phyloP scores from a whole-genome alignment of 345 rosid species.

The Linum tenue region DNA sequence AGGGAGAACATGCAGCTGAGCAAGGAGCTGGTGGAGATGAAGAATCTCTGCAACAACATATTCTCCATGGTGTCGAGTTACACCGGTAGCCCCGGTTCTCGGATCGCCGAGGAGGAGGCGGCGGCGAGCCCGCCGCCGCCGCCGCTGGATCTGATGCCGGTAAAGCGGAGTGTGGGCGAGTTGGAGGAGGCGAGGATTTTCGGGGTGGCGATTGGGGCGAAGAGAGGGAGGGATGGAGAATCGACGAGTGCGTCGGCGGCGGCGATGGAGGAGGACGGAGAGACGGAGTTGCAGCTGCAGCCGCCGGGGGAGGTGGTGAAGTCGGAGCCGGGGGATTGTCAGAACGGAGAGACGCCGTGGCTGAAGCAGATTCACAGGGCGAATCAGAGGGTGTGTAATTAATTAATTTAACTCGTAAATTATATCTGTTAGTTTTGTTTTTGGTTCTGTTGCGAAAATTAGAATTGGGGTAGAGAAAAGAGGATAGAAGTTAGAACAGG shows the following conservation, averaged over 20 bases:
- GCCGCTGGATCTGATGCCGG: conserved; percentile 30
- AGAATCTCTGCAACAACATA: conserved; percentile 5
- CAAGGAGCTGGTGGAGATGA: neutral
- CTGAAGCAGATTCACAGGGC: conserved; percentile 24
- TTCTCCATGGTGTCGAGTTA: conserved; percentile 2
- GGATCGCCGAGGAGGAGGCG: neutral
- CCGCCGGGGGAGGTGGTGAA: conserved; percentile 2
- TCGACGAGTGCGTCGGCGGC: neutral
- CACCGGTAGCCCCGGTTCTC: neutral
- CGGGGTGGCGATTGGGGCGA: conserved; percentile 18
- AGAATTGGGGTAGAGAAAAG: no score
- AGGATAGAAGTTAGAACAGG: neutral
- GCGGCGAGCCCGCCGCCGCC: conserved; percentile 3
- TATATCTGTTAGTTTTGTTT: no score
- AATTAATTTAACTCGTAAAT: no score
- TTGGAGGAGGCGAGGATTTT: conserved; percentile 2
- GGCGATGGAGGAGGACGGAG: neutral
- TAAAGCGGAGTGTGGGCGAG: neutral
- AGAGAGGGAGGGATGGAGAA: conserved; percentile 6
- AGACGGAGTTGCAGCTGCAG: conserved; percentile 9
- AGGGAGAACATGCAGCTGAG: conserved; percentile 8
- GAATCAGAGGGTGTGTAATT: conserved; percentile 43
- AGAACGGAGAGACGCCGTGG: conserved; percentile 35
- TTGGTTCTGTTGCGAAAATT: no score
- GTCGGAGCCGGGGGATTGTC: conserved; percentile 12